phyloP scores from a whole-genome alignment of 345 rosid species.

The Syzygium aqueum region DNA sequence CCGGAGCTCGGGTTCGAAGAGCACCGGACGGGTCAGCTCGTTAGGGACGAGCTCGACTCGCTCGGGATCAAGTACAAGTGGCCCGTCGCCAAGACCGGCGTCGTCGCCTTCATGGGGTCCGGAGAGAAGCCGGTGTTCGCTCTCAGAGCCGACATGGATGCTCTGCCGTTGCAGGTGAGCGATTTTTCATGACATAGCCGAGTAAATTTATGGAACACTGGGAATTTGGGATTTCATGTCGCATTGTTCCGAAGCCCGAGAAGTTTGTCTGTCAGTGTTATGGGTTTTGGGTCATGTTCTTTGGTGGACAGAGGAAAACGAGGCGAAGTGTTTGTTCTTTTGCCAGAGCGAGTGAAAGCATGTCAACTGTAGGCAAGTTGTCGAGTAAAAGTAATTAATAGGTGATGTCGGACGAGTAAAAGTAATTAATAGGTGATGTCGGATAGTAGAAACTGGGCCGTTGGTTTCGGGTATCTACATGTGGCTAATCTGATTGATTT shows the following conservation, averaged over 20 bases:
- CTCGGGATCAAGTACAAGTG: conserved; percentile 50
- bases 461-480: background rate
- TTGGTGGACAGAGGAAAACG: background rate
- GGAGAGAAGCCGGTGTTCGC: conserved; percentile 44
- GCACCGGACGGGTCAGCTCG: conserved; percentile 44
- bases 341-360: background rate
- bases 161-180: conserved; percentile 60
- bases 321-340: background rate
- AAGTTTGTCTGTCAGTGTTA: background rate
- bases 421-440: background rate
- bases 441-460: background rate
- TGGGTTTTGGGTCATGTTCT: background rate
- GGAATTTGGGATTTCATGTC: background rate
- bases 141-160: conserved; percentile 75
- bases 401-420: background rate
- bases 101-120: conserved; percentile 49
- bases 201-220: background rate
- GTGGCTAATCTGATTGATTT: background rate
- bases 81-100: conserved; percentile 66
- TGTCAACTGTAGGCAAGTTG: background rate
- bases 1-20: conserved; percentile 74
- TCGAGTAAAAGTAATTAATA: background rate
- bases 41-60: conserved; percentile 47
- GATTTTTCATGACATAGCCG: background rate
- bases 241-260: background rate